A percentile compares a stretch with the other conserved stretches of the same genome.
Evolutionary conservation across 75 land plant genomes (phyloP).

Genomic region (Larix kaempferi): DNA sequence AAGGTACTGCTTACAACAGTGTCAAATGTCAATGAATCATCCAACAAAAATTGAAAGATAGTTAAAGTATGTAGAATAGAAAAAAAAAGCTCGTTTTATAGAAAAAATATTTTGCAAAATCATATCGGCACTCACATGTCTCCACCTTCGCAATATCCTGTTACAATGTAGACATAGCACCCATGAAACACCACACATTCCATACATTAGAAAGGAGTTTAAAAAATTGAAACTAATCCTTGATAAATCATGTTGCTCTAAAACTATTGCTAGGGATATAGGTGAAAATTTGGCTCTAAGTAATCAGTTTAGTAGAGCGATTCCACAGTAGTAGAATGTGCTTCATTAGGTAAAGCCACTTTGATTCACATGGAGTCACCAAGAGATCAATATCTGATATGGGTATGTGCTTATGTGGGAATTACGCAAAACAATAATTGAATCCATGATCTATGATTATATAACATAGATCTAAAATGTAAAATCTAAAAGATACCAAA

Average conservation of each 20-base stretch:
- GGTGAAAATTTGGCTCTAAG: background rate
- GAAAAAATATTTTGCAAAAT: constrained; percentile 4
- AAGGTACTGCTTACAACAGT: background rate
- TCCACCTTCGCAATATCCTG: constrained; percentile 80
- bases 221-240: background rate
- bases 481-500: background rate
- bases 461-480: background rate
- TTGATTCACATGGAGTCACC: background rate
- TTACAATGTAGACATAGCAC: constrained; percentile 70
- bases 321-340: background rate
- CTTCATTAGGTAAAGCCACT: background rate
- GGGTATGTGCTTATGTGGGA: too few species aligned
- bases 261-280: background rate
- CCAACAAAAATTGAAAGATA: background rate
- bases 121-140: constrained; percentile 63
- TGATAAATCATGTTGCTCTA: background rate
- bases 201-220: constrained; percentile 1
- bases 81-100: background rate
- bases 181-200: constrained; percentile 30
- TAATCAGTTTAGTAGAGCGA: background rate
- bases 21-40: background rate
- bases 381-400: background rate
- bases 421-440: too few species aligned
- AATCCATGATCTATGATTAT: background rate
- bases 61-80: background rate